Evolutionary conservation across 2,329 filamentous ascomycete genomes (phyloP), one percentile per base, ranked within the genome.

Genomic region (Monilinia vaccinii-corymbosi): DNA sequence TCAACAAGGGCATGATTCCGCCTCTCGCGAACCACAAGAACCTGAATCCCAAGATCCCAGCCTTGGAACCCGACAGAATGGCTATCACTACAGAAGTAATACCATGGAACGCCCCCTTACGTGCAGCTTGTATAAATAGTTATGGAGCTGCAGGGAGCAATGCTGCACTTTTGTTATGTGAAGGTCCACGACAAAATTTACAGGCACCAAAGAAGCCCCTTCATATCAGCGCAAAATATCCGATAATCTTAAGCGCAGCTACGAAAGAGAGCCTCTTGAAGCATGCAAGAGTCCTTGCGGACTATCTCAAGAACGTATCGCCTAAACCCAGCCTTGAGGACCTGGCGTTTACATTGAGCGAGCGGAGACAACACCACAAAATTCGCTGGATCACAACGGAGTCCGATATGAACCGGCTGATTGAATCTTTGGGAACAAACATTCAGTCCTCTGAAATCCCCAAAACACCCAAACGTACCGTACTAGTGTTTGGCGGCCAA

Each of bases 1-100:
- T 78, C 2, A 74, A 77, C 60, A 71, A 73, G 34, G 71, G 71
- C 0, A 68, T 74, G 8, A 72, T 76, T 23, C 70, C 73, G 13
- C 74, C 75, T 4, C 76, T 74, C 58, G 68, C 66, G 36, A 73
- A 75, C 40, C 76, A 76, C 48, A 66, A 71, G 21, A 71, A 62
- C 16, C 63, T 69, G 1, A 77, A 77, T 48, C 63, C 70, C 4
- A 53, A 52, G 4, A 59, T 59, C 10, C 36, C 48, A 28, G 23
- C 48, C 21, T 13, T 59, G 18, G 57, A 38, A 16, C 46, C 38
- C 3, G 47, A 52, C 45, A 25, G 18, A 23, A 45, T 59, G 36
- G 31, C 31, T 2, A 59, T 59, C 0, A 21, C 21, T 2, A 59
- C 47, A 32, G 32, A 36, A 36, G 14, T 21, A 38, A 51, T 51